Percentiles rank a stretch among this genome's conserved stretches.
Conservation (phyloP, 2,329 filamentous ascomycete genomes). For the Fonsecaea monophora region DNA sequence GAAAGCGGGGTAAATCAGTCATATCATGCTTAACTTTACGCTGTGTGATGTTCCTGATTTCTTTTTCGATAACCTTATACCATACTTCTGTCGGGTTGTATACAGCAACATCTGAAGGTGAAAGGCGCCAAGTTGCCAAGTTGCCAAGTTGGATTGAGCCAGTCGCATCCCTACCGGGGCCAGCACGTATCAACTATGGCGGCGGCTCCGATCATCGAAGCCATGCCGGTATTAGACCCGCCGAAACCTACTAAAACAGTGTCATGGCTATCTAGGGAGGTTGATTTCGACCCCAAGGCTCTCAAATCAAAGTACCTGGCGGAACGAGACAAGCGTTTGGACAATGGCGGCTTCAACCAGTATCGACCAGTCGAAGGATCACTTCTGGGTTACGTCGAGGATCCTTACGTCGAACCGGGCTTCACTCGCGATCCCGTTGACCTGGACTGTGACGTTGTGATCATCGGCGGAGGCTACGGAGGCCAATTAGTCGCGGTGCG, state of each 20-base stretch:
- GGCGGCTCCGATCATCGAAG: not conserved
- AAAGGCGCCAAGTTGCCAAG: no score
- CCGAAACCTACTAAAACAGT: not conserved
- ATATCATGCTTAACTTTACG: not conserved
- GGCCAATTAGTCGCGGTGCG: constrained; percentile 23
- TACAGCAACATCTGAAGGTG: not conserved
- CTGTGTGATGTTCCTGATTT: not conserved
- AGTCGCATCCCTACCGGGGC: not conserved
- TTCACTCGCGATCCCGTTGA: constrained; percentile 25
- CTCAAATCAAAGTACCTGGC: constrained; percentile 28
- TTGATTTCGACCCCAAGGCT: constrained; percentile 25
- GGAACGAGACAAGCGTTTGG: constrained; percentile 28
- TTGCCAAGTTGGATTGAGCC: not conserved
- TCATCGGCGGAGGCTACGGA: constrained; percentile 21
- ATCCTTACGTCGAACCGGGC: constrained; percentile 30
- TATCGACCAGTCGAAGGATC: constrained; percentile 24
- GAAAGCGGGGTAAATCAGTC: not conserved
- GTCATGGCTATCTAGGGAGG: constrained; percentile 3
- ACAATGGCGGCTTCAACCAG: constrained; percentile 23
- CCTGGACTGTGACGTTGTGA: constrained; percentile 19
- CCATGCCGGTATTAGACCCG: not conserved
- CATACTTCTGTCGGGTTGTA: not conserved
- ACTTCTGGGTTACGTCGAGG: constrained; percentile 19
- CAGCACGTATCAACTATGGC: not conserved
- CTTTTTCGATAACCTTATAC: not conserved